Evolutionary conservation across 148 eudicot genomes (phyloP), one percentile per base, ranked within the genome.

Genomic region (Camellia granthamiana): DNA sequence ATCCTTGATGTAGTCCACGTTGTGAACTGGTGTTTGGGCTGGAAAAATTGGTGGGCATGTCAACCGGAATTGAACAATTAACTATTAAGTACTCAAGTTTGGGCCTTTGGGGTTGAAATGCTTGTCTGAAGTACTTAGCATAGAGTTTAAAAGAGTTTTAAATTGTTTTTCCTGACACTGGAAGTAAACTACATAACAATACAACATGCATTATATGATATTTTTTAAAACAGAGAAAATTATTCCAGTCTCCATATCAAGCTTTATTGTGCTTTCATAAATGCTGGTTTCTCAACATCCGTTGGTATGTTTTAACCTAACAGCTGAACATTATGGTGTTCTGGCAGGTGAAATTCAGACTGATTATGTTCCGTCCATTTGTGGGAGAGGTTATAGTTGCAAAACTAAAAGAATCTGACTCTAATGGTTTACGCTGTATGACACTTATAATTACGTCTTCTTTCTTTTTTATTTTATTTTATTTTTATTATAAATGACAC

Each of bases 331-430:
- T 67, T 30, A 30, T 30, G 38, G 43, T 72, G 72, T 55, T 84
- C 8, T 78, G 81, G 76, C 91, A 95, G 97, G 96, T 92, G 67
- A 83, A 68, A 44, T 95, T 95, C 83, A 88, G 95, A 54, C 44
- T 90, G 88, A 60, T 95, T 72, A 86, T 95, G 89, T 95, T 93
- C 80, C 90, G 97, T 77, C 99, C 99, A 30, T 90, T 79, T 83
- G 87, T 84, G 60, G 97, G 99, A 82, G 97, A 95, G 79, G 82
- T 92, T 67, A 87, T 95, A 72, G 75, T 85, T 18, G 97, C 91
- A 43, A 92, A 85, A 81, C 87, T 95, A 3, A 88, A 80, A 80
- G 91, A 90, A 74, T 89, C 94, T 38, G 90, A 79, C 54, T 44
- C 67, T 72, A 84, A 81, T 49, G 99, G 99, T 46, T 83, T 93